Conservation (phyloP, 1,284 basidiomycete species). For the Ganoderma leucocontextum region DNA sequence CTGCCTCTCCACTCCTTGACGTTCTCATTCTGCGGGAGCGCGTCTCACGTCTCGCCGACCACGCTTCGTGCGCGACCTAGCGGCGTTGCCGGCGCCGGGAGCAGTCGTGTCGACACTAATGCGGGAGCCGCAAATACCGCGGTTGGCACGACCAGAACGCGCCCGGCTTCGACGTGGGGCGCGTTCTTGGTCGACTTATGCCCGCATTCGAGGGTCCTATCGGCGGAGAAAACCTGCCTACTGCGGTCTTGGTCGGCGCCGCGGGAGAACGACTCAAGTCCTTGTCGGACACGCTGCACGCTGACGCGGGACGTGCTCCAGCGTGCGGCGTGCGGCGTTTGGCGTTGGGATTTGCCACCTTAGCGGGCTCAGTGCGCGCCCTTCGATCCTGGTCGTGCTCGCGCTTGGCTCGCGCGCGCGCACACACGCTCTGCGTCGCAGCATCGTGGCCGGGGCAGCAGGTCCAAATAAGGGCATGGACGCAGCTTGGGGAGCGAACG, state of each 20-base stretch:
- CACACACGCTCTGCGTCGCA: not conserved
- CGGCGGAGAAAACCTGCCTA: constrained; percentile 28
- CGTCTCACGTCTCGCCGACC: constrained; percentile 24
- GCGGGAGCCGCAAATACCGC: constrained; percentile 24
- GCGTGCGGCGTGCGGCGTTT: not conserved
- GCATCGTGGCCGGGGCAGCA: not conserved
- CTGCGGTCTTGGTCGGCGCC: constrained; percentile 23
- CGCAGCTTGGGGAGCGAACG: not conserved
- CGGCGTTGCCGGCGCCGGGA: constrained; percentile 22
- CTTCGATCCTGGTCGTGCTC: not conserved
- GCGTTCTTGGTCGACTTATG: constrained; percentile 28
- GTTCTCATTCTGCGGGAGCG: not conserved
- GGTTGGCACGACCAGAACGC: constrained; percentile 10
- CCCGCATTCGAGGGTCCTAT: constrained; percentile 28
- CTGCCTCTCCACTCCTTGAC: not conserved
- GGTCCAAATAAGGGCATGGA: not conserved
- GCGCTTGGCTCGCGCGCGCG: not conserved
- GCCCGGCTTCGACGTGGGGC: constrained; percentile 8
- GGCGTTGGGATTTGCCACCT: not conserved
- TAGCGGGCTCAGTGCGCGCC: not conserved
- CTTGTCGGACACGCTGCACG: constrained; percentile 9
- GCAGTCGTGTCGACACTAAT: constrained; percentile 21
- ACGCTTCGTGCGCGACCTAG: constrained; percentile 9
- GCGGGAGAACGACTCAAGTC: constrained; percentile 26
- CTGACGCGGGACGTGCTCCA: constrained; percentile 15